A percentile compares a stretch with the other conserved stretches of the same genome.
Conservation (phyloP, 331 rosid species). For the Phaseolus coccineus region DNA sequence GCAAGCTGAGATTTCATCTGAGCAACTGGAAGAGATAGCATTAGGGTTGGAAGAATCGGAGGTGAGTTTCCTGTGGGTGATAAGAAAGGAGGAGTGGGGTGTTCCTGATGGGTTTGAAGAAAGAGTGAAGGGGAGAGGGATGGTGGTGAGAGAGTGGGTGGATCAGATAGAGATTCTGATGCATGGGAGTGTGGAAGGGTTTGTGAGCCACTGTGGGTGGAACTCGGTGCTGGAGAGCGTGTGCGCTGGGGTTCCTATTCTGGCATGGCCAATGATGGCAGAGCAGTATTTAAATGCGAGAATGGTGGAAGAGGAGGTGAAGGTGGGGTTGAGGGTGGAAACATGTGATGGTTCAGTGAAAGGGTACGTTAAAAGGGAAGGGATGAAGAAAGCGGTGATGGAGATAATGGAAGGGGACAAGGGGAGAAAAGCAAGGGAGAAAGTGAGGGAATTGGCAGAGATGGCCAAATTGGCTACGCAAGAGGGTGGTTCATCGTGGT, state of each 20-base stretch:
- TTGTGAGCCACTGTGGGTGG: constrained; percentile 53
- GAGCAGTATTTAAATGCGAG: constrained; percentile 62
- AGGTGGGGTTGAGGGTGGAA: constrained; percentile 50
- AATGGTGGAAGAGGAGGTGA: constrained; percentile 59
- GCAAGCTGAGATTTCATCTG: constrained; percentile 10
- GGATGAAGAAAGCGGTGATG: not conserved
- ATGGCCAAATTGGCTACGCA: not conserved
- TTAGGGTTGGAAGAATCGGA: constrained; percentile 57
- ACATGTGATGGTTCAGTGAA: not conserved
- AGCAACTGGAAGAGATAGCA: constrained; percentile 60
- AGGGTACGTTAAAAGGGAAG: constrained; percentile 30
- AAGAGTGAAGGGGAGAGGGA: constrained; percentile 57
- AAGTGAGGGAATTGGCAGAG: not conserved
- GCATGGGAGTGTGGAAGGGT: constrained; percentile 25
- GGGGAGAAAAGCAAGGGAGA: constrained; percentile 1
- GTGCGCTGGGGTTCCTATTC: constrained; percentile 58
- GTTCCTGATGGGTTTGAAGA: constrained; percentile 46
- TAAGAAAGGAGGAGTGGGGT: constrained; percentile 36
- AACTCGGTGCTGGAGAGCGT: constrained; percentile 57
- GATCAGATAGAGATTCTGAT: constrained; percentile 37
- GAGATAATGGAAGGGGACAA: constrained; percentile 13
- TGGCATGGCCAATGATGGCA: constrained; percentile 66
- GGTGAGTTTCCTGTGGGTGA: constrained; percentile 61
- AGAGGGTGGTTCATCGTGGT: constrained; percentile 25
- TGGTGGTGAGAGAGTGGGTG: constrained; percentile 68